Conservation (phyloP, 768 basidiomycete species). For the Suillus luteus region DNA sequence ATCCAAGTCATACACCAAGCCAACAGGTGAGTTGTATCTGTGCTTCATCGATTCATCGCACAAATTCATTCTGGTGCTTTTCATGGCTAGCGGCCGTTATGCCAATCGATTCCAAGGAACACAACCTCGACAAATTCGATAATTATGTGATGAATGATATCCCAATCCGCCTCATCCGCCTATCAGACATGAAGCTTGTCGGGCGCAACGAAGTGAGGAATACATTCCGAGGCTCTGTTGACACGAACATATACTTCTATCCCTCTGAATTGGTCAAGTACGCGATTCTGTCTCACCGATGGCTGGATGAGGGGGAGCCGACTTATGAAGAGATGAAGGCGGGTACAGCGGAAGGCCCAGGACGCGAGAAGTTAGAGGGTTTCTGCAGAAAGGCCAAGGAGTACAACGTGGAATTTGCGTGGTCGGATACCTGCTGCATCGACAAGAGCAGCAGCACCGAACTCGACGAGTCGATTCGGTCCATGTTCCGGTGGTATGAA, state of each 20-base stretch:
- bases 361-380: slow-evolving; percentile 2
- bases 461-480: slow-evolving; percentile 31
- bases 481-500: slow-evolving; percentile 32
- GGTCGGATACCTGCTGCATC: no score
- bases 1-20: no score
- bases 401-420: slow-evolving; percentile 16
- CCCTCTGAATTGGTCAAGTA: background rate
- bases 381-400: slow-evolving; percentile 24
- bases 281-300: slow-evolving; percentile 14
- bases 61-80: no score
- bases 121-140: background rate
- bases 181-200: slow-evolving; percentile 21
- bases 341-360: background rate
- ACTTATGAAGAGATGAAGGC: background rate
- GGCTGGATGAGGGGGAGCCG: slow-evolving; percentile 7
- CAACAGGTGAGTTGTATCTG: no score
- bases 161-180: slow-evolving; percentile 16
- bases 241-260: background rate
- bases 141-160: no score
- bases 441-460: slow-evolving; percentile 26
- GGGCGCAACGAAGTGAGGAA: slow-evolving; percentile 11
- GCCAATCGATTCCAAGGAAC: no score
- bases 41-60: no score
- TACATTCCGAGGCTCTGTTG: background rate
- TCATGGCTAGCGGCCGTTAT: no score